Evolutionary conservation across 2,329 filamentous ascomycete genomes (phyloP).

Genomic region (Arthrobotrys megalospora): DNA sequence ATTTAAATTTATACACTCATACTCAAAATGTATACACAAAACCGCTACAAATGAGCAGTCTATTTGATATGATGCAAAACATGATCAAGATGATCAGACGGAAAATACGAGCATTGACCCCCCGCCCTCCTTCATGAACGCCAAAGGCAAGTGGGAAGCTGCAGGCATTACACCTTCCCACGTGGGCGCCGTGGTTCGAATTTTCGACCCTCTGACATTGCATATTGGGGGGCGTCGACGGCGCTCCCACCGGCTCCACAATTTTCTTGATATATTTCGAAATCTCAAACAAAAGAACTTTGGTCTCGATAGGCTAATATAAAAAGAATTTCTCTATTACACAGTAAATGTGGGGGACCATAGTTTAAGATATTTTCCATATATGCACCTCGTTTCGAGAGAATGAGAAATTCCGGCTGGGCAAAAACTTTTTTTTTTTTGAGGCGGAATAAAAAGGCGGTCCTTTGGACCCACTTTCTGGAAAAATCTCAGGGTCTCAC

Average conservation of each 20-base stretch:
- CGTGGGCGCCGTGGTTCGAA: slow-evolving; percentile 27
- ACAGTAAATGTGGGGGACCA: slow-evolving; percentile 10
- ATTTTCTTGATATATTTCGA: slow-evolving; percentile 7
- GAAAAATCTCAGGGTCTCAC: slow-evolving; percentile 7
- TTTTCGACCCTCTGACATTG: slow-evolving; percentile 12
- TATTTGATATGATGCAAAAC: slow-evolving; percentile 8
- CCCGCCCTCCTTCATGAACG: neutral
- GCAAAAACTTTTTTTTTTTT: slow-evolving; percentile 10
- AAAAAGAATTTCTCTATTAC: neutral
- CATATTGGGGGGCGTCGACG: neutral
- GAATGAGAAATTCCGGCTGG: slow-evolving; percentile 22
- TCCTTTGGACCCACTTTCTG: slow-evolving; percentile 11
- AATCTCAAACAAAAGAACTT: slow-evolving; percentile 6
- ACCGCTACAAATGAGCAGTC: neutral
- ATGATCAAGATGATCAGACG: neutral
- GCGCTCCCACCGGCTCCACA: slow-evolving; percentile 1
- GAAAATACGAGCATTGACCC: slow-evolving; percentile 13
- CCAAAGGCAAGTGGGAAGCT: neutral
- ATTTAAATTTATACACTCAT: neutral
- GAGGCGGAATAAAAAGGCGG: slow-evolving; percentile 11
- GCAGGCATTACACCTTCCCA: slow-evolving; percentile 27
- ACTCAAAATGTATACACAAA: neutral
- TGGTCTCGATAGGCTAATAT: slow-evolving; percentile 31
- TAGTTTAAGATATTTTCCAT: neutral
- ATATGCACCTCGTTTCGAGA: slow-evolving; percentile 21